Conservation (phyloP, 495 filamentous ascomycete genomes). For the Hypoxylon intermedium region DNA sequence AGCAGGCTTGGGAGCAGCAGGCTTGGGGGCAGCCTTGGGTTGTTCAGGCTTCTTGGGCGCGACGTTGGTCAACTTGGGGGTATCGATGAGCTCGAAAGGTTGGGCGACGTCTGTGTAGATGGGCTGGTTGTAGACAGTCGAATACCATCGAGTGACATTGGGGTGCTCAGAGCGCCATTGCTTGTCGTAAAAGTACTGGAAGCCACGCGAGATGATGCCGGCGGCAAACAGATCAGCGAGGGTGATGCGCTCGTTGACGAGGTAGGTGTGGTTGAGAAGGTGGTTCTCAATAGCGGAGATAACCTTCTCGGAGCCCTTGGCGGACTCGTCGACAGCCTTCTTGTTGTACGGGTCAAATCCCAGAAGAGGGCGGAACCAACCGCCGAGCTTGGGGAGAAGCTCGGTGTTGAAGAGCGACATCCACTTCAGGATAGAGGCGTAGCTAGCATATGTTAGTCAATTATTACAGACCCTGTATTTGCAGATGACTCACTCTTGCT, state of each 20-base stretch:
- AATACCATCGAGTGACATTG: constrained; percentile 90
- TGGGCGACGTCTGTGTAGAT: constrained; percentile 81
- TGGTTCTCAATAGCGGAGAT: constrained; percentile 80
- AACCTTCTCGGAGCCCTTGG: constrained; percentile 70
- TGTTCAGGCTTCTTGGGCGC: constrained; percentile 84
- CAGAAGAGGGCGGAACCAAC: constrained; percentile 88
- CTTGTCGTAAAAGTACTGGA: constrained; percentile 90
- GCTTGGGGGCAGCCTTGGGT: constrained; percentile 62
- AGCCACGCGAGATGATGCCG: constrained; percentile 78
- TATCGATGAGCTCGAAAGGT: constrained; percentile 79
- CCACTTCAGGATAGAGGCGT: constrained; percentile 95
- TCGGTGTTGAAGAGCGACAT: constrained; percentile 89
- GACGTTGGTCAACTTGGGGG: constrained; percentile 80
- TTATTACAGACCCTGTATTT: neutral
- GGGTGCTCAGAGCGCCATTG: constrained; percentile 80
- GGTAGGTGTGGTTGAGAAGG: constrained; percentile 91
- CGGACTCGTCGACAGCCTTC: constrained; percentile 85
- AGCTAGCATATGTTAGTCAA: constrained; percentile 53
- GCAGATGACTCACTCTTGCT: constrained; percentile 78
- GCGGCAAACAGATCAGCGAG: constrained; percentile 90
- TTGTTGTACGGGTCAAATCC: constrained; percentile 93
- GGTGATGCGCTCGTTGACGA: constrained; percentile 96
- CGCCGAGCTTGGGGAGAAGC: constrained; percentile 74
- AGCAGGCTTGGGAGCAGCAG: constrained; percentile 62
- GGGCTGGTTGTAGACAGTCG: constrained; percentile 89